Conservation (phyloP, 2,329 filamentous ascomycete species). For the Acephala macrosclerotiorum region DNA sequence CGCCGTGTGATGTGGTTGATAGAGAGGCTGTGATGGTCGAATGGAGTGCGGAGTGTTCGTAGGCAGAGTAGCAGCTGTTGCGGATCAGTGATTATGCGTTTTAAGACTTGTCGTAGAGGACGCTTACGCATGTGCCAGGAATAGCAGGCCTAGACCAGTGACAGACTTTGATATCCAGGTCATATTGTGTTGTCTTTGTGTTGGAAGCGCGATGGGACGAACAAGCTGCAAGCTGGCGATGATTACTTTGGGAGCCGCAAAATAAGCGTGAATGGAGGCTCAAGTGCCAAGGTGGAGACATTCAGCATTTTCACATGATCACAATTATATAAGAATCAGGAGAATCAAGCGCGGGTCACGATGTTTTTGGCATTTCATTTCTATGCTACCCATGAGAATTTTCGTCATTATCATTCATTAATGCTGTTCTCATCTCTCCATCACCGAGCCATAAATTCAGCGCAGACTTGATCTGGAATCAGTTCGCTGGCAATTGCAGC, state of each 20-base stretch:
- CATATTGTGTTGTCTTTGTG: constrained; percentile 57
- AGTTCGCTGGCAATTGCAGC: not conserved
- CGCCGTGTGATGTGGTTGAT: constrained; percentile 51
- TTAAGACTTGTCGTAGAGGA: not conserved
- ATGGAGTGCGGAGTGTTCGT: constrained; percentile 84
- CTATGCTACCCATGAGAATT: constrained; percentile 38
- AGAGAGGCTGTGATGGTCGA: constrained; percentile 60
- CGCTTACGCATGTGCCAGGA: constrained; percentile 87
- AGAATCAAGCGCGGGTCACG: not conserved
- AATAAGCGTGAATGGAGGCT: constrained; percentile 12
- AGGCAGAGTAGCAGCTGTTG: constrained; percentile 89
- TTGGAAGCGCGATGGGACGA: not conserved
- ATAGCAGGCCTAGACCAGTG: constrained; percentile 76
- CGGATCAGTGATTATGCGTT: constrained; percentile 8
- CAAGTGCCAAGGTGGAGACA: not conserved
- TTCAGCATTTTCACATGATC: not conserved
- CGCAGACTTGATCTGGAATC: constrained; percentile 15
- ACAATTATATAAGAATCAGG: not conserved
- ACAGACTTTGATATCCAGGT: constrained; percentile 74
- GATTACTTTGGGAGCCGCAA: constrained; percentile 12
- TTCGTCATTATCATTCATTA: constrained; percentile 39
- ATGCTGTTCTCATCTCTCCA: constrained; percentile 33
- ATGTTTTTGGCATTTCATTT: constrained; percentile 37
- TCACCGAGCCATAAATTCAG: constrained; percentile 33
- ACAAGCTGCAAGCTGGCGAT: not conserved